Evolutionary conservation across 768 basidiomycete species (phyloP).

Genomic region (Leccinum uliginosum): DNA sequence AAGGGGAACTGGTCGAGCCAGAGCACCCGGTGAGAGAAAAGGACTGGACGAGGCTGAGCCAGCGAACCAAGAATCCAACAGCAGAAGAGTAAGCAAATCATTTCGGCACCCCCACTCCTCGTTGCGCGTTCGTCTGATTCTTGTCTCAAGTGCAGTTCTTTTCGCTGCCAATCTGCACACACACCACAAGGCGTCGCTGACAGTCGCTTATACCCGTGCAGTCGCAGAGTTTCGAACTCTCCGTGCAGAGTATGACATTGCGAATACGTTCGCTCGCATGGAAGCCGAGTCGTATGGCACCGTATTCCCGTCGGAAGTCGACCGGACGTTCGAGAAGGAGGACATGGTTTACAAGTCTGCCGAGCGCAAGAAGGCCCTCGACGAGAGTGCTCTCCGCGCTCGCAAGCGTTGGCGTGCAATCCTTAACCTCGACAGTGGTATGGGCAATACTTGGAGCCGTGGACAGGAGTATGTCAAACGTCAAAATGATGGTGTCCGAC

Average conservation of each 20-base stretch:
- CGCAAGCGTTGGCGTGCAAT: conserved; percentile 78
- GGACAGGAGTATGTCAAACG: conserved; percentile 68
- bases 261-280: conserved; percentile 67
- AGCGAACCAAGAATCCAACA: conserved; percentile 76
- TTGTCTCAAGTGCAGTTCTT: conserved; percentile 57
- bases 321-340: conserved; percentile 58
- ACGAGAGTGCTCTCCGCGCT: conserved; percentile 57
- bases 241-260: conserved; percentile 77
- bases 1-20: conserved; percentile 54
- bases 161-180: conserved; percentile 79
- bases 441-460: conserved; percentile 57
- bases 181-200: conserved; percentile 57
- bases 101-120: not conserved
- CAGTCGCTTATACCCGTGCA: conserved; percentile 75
- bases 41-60: conserved; percentile 75
- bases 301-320: conserved; percentile 58
- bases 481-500: conserved; percentile 67
- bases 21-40: conserved; percentile 54
- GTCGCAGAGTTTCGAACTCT: conserved; percentile 85
- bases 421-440: conserved; percentile 39
- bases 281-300: conserved; percentile 80
- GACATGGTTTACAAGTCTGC: conserved; percentile 57
- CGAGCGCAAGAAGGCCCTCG: conserved; percentile 50
- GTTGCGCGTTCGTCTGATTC: conserved; percentile 7
- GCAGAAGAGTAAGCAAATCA: conserved; percentile 78